A percentile compares a stretch with the other conserved stretches of the same genome.
These are phyloP conservation scores for Geranium rotundifolium DNA, from an alignment of 345 rosid species.

Conservation along the genomic window DNA sequence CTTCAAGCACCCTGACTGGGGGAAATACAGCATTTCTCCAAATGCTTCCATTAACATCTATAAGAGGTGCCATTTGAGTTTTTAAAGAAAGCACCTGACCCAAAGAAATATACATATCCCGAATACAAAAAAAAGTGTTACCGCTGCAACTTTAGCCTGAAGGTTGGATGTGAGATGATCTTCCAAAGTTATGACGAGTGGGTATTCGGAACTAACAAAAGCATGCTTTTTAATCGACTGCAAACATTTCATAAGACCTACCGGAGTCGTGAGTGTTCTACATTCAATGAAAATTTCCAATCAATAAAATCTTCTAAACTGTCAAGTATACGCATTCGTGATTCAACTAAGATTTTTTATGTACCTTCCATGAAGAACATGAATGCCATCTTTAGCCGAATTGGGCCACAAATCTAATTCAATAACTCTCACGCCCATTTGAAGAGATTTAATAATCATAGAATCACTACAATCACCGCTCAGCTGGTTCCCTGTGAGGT, in stretches of 20 bases:
- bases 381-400: conserved; percentile 54
- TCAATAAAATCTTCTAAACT: neutral
- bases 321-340: neutral
- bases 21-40: conserved; percentile 54
- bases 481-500: conserved; percentile 90
- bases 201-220: conserved; percentile 63
- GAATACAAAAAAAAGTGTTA: conserved; percentile 10
- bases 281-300: conserved; percentile 7
- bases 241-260: conserved; percentile 60
- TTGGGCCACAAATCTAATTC: conserved; percentile 95
- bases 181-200: conserved; percentile 84
- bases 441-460: conserved; percentile 66
- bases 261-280: conserved; percentile 83
- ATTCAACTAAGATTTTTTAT: neutral
- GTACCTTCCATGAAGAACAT: conserved; percentile 94
- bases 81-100: conserved; percentile 4
- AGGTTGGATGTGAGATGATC: conserved; percentile 88
- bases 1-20: conserved; percentile 44
- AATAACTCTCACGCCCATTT: conserved; percentile 75
- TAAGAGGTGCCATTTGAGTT: neutral
- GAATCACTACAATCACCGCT: conserved; percentile 95
- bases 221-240: conserved; percentile 69
- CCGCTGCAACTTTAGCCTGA: conserved; percentile 92
- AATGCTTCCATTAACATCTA: conserved; percentile 71
- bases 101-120: neutral